Evolutionary conservation across 805 yeast genomes (phyloP).

Genomic region (baker's yeast (Saccharomyces cerevisiae)): DNA sequence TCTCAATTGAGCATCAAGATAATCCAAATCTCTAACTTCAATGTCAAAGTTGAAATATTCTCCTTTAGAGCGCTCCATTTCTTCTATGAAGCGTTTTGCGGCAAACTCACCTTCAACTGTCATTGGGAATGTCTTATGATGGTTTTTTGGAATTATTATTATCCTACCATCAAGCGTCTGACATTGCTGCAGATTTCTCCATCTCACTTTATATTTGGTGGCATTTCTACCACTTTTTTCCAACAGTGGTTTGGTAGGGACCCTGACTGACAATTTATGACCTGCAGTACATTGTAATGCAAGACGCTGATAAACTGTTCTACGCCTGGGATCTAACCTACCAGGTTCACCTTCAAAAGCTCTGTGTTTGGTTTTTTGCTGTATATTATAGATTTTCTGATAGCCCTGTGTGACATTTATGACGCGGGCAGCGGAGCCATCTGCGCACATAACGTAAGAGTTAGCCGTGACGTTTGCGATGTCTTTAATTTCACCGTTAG

Average conservation of each 20-base stretch:
- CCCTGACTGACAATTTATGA: slow-evolving; percentile 14
- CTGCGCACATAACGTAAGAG: slow-evolving; percentile 37
- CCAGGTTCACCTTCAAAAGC: slow-evolving; percentile 18
- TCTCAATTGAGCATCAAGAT: slow-evolving; percentile 26
- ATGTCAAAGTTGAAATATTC: slow-evolving; percentile 33
- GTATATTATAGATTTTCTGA: slow-evolving; percentile 36
- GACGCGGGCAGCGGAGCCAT: slow-evolving; percentile 36
- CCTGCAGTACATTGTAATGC: slow-evolving; percentile 19
- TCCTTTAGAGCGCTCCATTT: slow-evolving; percentile 17
- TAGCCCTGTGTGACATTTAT: slow-evolving; percentile 36
- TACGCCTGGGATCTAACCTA: slow-evolving; percentile 11
- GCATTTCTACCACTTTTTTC: slow-evolving; percentile 16
- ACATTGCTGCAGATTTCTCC: slow-evolving; percentile 14
- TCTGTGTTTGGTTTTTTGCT: slow-evolving; percentile 25
- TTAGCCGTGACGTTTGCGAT: slow-evolving; percentile 33
- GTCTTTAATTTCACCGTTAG: slow-evolving; percentile 32
- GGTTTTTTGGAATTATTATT: slow-evolving; percentile 19
- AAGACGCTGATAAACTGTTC: slow-evolving; percentile 14
- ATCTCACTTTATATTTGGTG: slow-evolving; percentile 13
- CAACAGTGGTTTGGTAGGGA: slow-evolving; percentile 13
- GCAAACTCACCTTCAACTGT: slow-evolving; percentile 17
- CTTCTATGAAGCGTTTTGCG: slow-evolving; percentile 24
- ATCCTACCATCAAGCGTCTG: slow-evolving; percentile 17
- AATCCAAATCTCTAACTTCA: slow-evolving; percentile 33
- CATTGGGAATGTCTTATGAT: slow-evolving; percentile 19